Evolutionary conservation across 495 filamentous ascomycete species (phyloP), one percentile per base, ranked within the genome.

Genomic region (Aspergillus saccharolyticus): DNA sequence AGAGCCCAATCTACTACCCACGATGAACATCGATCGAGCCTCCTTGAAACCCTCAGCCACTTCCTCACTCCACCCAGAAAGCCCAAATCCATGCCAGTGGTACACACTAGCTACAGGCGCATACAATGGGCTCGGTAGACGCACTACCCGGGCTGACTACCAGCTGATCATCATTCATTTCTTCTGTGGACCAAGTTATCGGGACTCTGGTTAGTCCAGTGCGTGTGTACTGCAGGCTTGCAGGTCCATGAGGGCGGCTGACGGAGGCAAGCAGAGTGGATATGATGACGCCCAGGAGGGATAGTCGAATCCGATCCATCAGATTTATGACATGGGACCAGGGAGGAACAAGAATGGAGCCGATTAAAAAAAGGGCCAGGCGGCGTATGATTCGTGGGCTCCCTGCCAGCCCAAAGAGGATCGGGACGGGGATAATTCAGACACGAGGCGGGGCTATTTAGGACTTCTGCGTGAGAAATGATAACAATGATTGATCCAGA

Each of bases 381-480:
- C 33, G 33, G 6, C 33, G 12, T 39, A 2, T 39, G 33, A 39
- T 39, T 39, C 33, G 33, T 39, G 33, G 33, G 14, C 33, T 8
- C 33, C 33, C 33, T 8, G 33, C 33, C 33, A 39, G 33, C 33
- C 33, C 33, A 39, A 39, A 39, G 33, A n/a, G 33, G 33, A 50
- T 50, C 24, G 47, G 28, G 47, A 17, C 22, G 47, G 28, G 14
- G 47, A 50, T 50, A 17, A 25, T 24, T 50, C 47, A 24, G 47
- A 50, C 47, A 50, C 47, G 47, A 52, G 50, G 42, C 42, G 55
- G 59, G 24, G 59, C 55, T 55, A 55, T 19, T 52, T 20, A 46
- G 59, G 45, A 30, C 45, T 55, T 17, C 54, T 55, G 19, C 28
- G 42, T 46, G 25, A 24, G 44, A 39, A 39, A 39, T 39, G 14